Base-by-base conservation (phyloP, 805 yeast species). In the Huiozyma naganishii region DNA sequence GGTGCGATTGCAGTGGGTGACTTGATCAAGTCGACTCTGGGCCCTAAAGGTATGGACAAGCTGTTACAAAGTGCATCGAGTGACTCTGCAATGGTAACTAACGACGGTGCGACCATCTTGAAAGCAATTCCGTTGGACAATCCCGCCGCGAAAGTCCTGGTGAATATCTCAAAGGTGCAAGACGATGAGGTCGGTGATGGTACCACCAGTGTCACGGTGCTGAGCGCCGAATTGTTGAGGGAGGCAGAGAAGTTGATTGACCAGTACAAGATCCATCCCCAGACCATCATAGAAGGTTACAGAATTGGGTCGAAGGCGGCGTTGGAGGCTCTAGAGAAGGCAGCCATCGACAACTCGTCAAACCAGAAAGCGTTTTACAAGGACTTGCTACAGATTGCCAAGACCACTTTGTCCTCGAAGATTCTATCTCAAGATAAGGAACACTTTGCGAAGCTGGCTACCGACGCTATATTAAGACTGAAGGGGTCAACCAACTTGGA, bases 1-100 rank as follows among this genome's bases (percentile, higher is more conserved):
- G 98, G 98, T 40, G 98, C 98, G 52, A 90, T 92, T 61, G 99
- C 98, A 36, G 98, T 92, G 32, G 99, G 98, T 42, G 98, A 92
- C 65, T 73, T 92, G 48, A 98, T 90, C 39, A 90, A 90, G 65
- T 77, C 87, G 29, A 83, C 98, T 3, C 70, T 92, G 51, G 99
- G 99, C 11, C 99, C 99, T 49, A 90, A 92, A 61, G 99, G 99
- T 50, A 90, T 92, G 97, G 99, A 92, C 65, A 92, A 92, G 64
- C 70, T 92, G 50, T 70, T 92, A 49, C 95, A 87, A 58, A 80
- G 94, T 51, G 84, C 95, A 13, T 74, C 88, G 5, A 77, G 92
- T 37, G 86, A 85, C 39, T 72, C 72, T 44, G 73, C 92, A 2
- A 59, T 89, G 58, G 89, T 92, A 34, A 92, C 99, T 40, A 92